Conservation (phyloP, 306 rosid genomes). For the Comarum palustre region DNA sequence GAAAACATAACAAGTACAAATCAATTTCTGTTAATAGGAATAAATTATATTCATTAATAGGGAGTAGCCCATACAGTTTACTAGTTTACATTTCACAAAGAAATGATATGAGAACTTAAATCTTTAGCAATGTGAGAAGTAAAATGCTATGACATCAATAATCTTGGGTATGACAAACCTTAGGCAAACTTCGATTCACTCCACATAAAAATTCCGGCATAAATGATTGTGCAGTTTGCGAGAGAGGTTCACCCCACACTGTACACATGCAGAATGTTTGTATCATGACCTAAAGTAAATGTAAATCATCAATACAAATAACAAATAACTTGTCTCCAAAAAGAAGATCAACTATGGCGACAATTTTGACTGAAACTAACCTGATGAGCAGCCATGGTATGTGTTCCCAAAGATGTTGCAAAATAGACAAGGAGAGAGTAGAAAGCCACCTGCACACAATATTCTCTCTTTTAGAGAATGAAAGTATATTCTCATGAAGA, state of each 20-base stretch:
- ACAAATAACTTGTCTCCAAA: slow-evolving; percentile 21
- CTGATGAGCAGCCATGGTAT: slow-evolving; percentile 93
- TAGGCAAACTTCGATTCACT: slow-evolving; percentile 52
- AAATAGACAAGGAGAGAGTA: slow-evolving; percentile 66
- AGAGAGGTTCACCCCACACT: slow-evolving; percentile 96
- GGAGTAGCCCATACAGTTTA: background rate
- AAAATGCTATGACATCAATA: background rate
- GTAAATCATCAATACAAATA: slow-evolving; percentile 23
- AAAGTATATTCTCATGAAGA: background rate
- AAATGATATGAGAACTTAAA: background rate
- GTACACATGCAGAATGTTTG: slow-evolving; percentile 76
- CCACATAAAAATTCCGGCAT: slow-evolving; percentile 84
- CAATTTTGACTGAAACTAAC: slow-evolving; percentile 37
- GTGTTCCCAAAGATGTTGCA: slow-evolving; percentile 84
- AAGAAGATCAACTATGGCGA: slow-evolving; percentile 17
- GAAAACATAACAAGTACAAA: slow-evolving; percentile 16
- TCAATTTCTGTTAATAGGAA: slow-evolving; percentile 1
- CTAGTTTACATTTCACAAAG: background rate
- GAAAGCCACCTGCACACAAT: slow-evolving; percentile 67
- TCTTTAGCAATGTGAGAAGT: background rate
- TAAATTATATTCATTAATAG: background rate
- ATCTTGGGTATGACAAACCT: slow-evolving; percentile 50
- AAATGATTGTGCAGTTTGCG: slow-evolving; percentile 95
- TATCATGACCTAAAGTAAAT: slow-evolving; percentile 70
- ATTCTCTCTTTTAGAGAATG: slow-evolving; percentile 9